Base-by-base conservation (phyloP, 1,139 yeast genomes). In the Dujonia santamariae region DNA sequence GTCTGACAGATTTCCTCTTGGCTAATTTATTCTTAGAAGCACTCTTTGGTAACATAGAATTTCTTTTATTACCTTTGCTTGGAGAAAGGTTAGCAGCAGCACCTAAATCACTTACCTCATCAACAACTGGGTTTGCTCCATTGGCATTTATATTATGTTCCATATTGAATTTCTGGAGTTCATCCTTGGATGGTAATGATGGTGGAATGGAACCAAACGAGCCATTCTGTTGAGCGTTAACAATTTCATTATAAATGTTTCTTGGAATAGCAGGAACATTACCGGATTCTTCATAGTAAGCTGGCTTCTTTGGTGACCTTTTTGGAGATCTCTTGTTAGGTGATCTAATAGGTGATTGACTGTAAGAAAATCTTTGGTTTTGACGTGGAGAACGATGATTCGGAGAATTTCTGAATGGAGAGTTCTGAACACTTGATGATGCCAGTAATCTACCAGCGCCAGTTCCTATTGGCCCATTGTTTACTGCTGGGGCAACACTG, bases 241-340 rank as follows among this genome's bases (percentile, higher is more conserved):
- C 63, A 37, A 71, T 66, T 42, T 71, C 76, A 45, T 69, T 63
- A 45, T 70, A 71, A 31, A 70, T 63, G 38, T 69, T 69, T 44
- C 73, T 57, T 6, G 75, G 75, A 24, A 66, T 54, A 4, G 67
- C 66, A 13, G 67, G 65, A 7, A 20, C 55, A 23, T 45, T 46
- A 12, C 56, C 44, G 7, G 44, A 47, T 21, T 40, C 39, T 7
- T 32, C 32, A 31, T 19, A 46, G 21, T 7, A 17, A 14, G 31
- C 39, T 30, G 30, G 37, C 29, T 42, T 47, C 33, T 43, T 37
- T n/a, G 53, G 53, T n/a, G 52, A 44, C 32, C 25, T 34, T 11
- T 29, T 31, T 8, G 47, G 44, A 19, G 45, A 42, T 30, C 36
- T 40, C 8, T 27, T 19, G 30, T 50, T 46, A n/a, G 48, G 44